phyloP scores from a whole-genome alignment of 768 basidiomycete species.

The Tricholomella constricta region DNA sequence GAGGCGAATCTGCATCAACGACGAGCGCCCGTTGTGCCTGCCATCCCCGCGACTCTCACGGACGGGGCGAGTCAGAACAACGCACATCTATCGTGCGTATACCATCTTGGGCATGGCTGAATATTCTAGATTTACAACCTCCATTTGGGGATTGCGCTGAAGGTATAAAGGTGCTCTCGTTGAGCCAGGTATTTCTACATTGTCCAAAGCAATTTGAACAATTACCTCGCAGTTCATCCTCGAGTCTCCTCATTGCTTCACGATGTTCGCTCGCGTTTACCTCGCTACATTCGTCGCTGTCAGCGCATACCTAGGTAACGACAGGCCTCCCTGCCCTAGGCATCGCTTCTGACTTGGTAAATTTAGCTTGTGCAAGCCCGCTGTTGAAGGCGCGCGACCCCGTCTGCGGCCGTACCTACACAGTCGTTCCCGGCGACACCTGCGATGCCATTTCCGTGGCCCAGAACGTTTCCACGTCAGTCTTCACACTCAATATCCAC shows the following conservation, averaged over 20 bases:
- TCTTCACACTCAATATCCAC: not conserved
- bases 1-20: no score
- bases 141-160: not conserved
- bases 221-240: not conserved
- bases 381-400: constrained; percentile 3
- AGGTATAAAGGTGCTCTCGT: constrained; percentile 3
- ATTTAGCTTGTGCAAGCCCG: constrained; percentile 6
- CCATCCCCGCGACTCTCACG: no score
- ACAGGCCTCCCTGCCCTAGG: not conserved
- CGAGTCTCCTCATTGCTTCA: not conserved
- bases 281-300: constrained; percentile 8
- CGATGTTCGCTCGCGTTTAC: constrained; percentile 16
- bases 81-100: no score
- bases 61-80: no score
- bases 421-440: constrained; percentile 51
- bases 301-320: constrained; percentile 13
- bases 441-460: constrained; percentile 56
- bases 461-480: constrained; percentile 50
- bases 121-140: no score
- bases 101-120: no score
- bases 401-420: constrained; percentile 52
- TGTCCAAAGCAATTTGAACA: constrained; percentile 16
- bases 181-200: not conserved
- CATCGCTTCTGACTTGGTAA: not conserved
- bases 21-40: no score